These are phyloP conservation scores for Pichia pseudocactophila DNA, from an alignment of 805 yeast species.

Conservation along the genomic window DNA sequence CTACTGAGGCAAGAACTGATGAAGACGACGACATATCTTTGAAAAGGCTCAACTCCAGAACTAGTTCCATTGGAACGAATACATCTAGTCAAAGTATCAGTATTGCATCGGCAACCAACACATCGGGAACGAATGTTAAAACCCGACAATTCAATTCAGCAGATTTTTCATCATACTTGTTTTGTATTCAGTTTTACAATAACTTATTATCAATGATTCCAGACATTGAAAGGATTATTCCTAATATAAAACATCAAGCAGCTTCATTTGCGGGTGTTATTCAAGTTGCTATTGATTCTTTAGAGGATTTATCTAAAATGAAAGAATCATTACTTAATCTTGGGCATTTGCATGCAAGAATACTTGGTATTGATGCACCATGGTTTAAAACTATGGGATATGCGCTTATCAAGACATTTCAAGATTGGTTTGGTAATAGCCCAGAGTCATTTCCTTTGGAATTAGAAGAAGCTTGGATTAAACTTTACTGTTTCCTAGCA, in stretches of 20 bases:
- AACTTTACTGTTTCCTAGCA: constrained; percentile 58
- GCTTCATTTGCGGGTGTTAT: constrained; percentile 72
- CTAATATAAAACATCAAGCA: constrained; percentile 72
- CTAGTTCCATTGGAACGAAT: constrained; percentile 2
- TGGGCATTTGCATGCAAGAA: constrained; percentile 70
- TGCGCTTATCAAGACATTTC: constrained; percentile 59
- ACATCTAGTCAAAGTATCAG: constrained; percentile 1
- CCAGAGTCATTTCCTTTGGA: constrained; percentile 42
- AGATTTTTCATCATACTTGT: constrained; percentile 47
- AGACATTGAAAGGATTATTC: constrained; percentile 53
- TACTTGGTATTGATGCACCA: constrained; percentile 61
- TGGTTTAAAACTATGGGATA: constrained; percentile 68
- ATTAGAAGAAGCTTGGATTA: constrained; percentile 63
- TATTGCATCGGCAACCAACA: background rate
- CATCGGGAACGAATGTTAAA: background rate
- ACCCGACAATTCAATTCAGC: constrained; percentile 13
- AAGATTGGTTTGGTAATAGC: constrained; percentile 43
- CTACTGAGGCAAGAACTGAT: constrained; percentile 10
- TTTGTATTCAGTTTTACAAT: constrained; percentile 69
- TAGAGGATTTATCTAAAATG: constrained; percentile 49
- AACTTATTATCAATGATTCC: constrained; percentile 58
- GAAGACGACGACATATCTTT: constrained; percentile 1
- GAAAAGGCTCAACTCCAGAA: background rate
- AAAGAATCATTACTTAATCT: constrained; percentile 52
- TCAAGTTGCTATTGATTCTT: constrained; percentile 53